Conservation (phyloP, 2,329 filamentous ascomycete species). For the Aspergillus amoenus region DNA sequence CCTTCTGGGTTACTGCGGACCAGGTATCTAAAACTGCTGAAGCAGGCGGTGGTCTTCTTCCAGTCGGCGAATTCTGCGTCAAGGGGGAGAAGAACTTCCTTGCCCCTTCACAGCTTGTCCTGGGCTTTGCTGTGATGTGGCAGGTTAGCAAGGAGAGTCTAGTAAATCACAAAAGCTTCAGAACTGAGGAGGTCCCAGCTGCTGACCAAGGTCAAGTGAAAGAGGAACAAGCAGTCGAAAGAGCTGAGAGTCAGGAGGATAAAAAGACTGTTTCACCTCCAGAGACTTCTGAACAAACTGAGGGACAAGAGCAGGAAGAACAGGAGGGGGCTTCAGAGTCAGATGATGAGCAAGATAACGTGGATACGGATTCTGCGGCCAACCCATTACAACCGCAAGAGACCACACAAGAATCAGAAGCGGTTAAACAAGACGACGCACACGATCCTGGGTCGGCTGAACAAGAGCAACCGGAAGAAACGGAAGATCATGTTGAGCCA, state of each 20-base stretch:
- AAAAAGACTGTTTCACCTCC: constrained; percentile 24
- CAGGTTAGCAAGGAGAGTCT: constrained; percentile 86
- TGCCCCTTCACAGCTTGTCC: constrained; percentile 79
- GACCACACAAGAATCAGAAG: constrained; percentile 19
- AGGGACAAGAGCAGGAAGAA: constrained; percentile 15
- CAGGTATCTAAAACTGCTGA: constrained; percentile 85
- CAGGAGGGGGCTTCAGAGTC: constrained; percentile 14
- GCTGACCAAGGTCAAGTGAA: constrained; percentile 22
- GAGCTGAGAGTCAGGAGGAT: constrained; percentile 25
- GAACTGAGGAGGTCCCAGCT: constrained; percentile 45
- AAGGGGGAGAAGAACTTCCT: constrained; percentile 87
- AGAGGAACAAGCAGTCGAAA: constrained; percentile 26
- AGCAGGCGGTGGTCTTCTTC: constrained; percentile 78
- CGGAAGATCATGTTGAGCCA: constrained; percentile 30
- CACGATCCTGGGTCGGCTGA: constrained; percentile 43
- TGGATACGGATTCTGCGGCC: constrained; percentile 10
- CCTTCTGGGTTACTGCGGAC: constrained; percentile 90
- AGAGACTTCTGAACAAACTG: constrained; percentile 15
- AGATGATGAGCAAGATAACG: constrained; percentile 23
- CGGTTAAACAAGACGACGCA: constrained; percentile 26
- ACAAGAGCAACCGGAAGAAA: constrained; percentile 22
- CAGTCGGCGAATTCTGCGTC: constrained; percentile 75
- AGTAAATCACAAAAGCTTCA: constrained; percentile 73
- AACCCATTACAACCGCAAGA: constrained; percentile 21
- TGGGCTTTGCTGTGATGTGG: constrained; percentile 87